Evolutionary conservation across 805 yeast genomes (phyloP), one percentile per base, ranked within the genome.

Genomic region (Metschnikowia arizonensis): DNA sequence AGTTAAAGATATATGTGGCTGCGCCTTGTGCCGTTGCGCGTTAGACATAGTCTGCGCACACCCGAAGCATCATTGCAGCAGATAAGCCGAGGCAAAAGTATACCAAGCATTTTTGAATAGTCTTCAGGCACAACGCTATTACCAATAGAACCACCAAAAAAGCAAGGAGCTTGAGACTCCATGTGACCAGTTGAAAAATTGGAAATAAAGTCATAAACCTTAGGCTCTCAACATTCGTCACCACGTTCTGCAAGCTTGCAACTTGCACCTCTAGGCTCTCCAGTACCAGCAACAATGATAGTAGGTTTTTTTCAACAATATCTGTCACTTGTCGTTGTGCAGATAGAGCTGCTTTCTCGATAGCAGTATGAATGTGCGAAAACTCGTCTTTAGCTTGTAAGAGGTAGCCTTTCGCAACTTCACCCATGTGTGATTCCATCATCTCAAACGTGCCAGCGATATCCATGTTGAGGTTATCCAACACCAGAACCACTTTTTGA

Each of bases 161-260:
- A 5, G 21, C 32, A 10, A 19, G 8, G 5, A 37, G 8, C 33
- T 26, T 28, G 19, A 29, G 10, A 5, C 8, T 18, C 18, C 24
- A 8, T 7, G 15, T 18, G 15, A 37, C 7, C 33, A 18, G 40
- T 8, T 18, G 40, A 18, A 37, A 2, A 6, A 28, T 28, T 17
- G 40, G 25, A 37, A 37, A 10, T 3, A 37, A 18, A 3, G 33
- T n/a, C 6, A 25, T 19, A 31, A 17, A 28, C 12, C 32, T n/a
- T 12, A 37, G 19, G 14, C 33, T 18, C 12, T 37, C 33, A 10
- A 37, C 40, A 29, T 37, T 21, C 33, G 40, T 37, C 40, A 37
- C 40, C 17, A 37, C 40, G 32, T 37, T 8, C 32, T 37, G 40
- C 26, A 37, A 37, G 18, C 40, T 37, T 37, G 15, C 40, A 9